These are phyloP conservation scores for Soucietia sequanensis DNA, from an alignment of 805 yeast genomes.

Conservation along the genomic window DNA sequence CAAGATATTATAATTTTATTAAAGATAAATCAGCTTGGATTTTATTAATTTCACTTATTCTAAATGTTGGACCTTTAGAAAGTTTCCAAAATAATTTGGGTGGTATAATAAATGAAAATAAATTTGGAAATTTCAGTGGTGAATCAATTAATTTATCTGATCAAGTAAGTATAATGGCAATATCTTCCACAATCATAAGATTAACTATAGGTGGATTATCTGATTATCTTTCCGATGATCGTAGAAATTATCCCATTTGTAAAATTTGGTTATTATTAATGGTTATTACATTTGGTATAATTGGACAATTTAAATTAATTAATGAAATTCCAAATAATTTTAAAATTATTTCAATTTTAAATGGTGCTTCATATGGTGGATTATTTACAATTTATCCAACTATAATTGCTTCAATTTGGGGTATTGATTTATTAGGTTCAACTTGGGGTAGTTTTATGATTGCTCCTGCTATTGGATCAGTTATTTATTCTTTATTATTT, in stretches of 20 bases:
- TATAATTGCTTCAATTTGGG: conserved; percentile 80
- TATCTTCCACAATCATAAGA: conserved; percentile 69
- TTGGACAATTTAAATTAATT: conserved; percentile 26
- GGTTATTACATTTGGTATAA: conserved; percentile 25
- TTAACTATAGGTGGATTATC: conserved; percentile 65
- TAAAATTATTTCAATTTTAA: conserved; percentile 40
- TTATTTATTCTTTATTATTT: conserved; percentile 64
- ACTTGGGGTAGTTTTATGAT: conserved; percentile 89
- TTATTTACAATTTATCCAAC: conserved; percentile 86
- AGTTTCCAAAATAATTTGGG: conserved; percentile 83
- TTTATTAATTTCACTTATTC: conserved; percentile 59
- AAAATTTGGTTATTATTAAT: conserved; percentile 31
- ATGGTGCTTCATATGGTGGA: conserved; percentile 80
- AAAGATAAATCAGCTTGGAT: conserved; percentile 62
- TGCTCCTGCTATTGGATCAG: conserved; percentile 83
- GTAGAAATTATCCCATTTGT: conserved; percentile 26
- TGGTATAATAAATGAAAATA: conserved; percentile 50
- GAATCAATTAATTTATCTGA: conserved; percentile 26
- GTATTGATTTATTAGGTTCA: conserved; percentile 82
- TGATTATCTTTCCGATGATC: conserved; percentile 50
- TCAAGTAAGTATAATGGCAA: conserved; percentile 61
- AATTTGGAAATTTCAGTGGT: conserved; percentile 13
- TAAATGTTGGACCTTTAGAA: conserved; percentile 81
- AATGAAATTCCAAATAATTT: conserved; percentile 9
- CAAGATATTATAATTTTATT: conserved; percentile 37